A percentile compares a stretch with the other conserved stretches of the same genome.
Conservation (phyloP, 2,329 filamentous ascomycete genomes). For the Monosporascus sp. region DNA sequence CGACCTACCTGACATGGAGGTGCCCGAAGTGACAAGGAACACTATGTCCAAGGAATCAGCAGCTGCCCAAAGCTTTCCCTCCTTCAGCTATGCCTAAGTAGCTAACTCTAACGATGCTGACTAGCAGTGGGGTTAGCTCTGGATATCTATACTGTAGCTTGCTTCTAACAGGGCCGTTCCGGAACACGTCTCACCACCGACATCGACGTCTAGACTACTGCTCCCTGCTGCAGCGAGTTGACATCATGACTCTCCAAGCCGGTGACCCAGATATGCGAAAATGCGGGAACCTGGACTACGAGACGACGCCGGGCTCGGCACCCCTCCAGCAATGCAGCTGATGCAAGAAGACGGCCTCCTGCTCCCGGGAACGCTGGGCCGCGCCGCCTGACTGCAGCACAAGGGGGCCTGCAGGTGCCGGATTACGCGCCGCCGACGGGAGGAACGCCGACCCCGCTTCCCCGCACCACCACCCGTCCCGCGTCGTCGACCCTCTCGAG, state of each 20-base stretch:
- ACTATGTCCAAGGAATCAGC: no score
- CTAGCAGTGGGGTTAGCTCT: no score
- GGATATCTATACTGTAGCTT: no score
- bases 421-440: no score
- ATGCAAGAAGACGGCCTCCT: constrained; percentile 1
- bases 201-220: background rate
- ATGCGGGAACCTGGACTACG: background rate
- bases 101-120: no score
- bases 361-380: constrained; percentile 2
- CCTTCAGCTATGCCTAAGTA: no score
- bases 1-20: no score
- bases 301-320: background rate
- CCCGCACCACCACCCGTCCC: constrained; percentile 6
- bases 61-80: no score
- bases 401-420: constrained; percentile 8
- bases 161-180: no score
- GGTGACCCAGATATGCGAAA: background rate
- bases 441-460: background rate
- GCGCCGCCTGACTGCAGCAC: constrained; percentile 4
- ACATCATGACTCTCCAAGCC: background rate
- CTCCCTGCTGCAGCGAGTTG: background rate
- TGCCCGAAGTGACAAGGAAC: no score
- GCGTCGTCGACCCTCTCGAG: constrained; percentile 7
- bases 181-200: background rate
- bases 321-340: background rate